Evolutionary conservation across 2,329 filamentous ascomycete genomes (phyloP), one percentile per base, ranked within the genome.

Genomic region (Nemania sp.): DNA sequence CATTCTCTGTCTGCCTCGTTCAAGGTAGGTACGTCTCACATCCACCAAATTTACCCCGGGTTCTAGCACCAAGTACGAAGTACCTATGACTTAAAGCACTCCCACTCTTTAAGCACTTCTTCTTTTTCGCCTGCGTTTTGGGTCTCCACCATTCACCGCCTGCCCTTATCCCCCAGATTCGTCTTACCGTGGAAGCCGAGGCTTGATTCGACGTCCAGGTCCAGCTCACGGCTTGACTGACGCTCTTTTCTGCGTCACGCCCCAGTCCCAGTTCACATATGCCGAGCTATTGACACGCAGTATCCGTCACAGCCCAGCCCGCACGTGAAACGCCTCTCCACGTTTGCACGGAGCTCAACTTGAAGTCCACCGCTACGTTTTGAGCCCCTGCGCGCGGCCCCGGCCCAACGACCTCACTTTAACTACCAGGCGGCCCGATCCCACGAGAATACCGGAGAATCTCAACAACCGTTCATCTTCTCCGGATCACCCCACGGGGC

Each of bases 251-350:
- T 54, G 44, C 52, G 58, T 50, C 49, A 41, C 11, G 54, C 39
- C 33, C 40, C 52, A 49, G 19, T 57, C 56, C 52, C 43, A n/a
- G n/a, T n/a, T n/a, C n/a, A n/a, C n/a, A 58, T 53, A 49, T 33
- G 8, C 41, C 30, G 23, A 58, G 22, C 14, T 22, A 57, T 60
- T 66, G 52, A 62, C 57, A 42, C 33, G 31, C 17, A 41, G 28
- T 23, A 9, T 33, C 30, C 44, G 47, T 51, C 49, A 15, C 45
- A 52, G 43, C 54, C 50, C 41, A 56, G 54, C 53, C 53, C 55
- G 55, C 57, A 49, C 57, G 57, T 58, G 57, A 56, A 54, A 49
- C 60, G 61, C 61, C 58, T 53, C 58, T 58, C 56, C 53, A 56
- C 47, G 36, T 49, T 57, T 41, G 31, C 45, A 52, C 33, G 55